Evolutionary conservation across 2,329 filamentous ascomycete species (phyloP).

Genomic region (Aspergillus versicolor): DNA sequence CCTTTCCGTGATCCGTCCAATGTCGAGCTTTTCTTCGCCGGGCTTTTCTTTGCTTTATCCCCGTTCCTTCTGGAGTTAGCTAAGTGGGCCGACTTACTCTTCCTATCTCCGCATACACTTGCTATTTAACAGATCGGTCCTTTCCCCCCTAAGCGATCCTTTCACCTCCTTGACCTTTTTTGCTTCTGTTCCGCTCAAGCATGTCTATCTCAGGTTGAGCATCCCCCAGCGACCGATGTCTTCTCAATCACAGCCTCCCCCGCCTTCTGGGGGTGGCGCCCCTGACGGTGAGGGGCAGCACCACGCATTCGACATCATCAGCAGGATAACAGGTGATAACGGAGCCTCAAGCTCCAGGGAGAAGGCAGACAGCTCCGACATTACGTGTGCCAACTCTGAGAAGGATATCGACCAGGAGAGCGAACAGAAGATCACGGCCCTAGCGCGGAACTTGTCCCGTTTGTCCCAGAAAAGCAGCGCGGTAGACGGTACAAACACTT

Average conservation of each 20-base stretch:
- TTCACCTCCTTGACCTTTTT: background rate
- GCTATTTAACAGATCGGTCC: conserved; percentile 1
- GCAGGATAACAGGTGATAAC: conserved; percentile 3
- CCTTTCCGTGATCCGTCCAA: conserved; percentile 4
- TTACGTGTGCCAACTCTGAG: conserved; percentile 22
- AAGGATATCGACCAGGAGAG: conserved; percentile 23
- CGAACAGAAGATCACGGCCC: conserved; percentile 25
- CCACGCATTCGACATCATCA: background rate
- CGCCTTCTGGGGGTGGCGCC: conserved; percentile 18
- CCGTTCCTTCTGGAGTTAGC: background rate
- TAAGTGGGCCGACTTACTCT: background rate
- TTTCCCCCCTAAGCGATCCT: background rate
- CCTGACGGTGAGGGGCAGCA: conserved; percentile 9
- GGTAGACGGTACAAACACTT: conserved; percentile 33
- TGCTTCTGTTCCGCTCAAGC: background rate
- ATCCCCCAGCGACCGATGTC: conserved; percentile 6
- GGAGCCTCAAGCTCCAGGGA: conserved; percentile 8
- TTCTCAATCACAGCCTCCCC: conserved; percentile 18
- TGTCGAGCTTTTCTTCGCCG: background rate
- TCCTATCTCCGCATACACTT: too few species aligned
- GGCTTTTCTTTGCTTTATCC: background rate
- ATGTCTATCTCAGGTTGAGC: conserved; percentile 3
- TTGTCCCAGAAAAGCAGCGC: conserved; percentile 27
- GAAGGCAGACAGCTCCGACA: conserved; percentile 25
- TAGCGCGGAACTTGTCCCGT: conserved; percentile 33